A percentile compares a stretch with the other conserved stretches of the same genome.
These are phyloP conservation scores for Thielaviopsis populi DNA, from an alignment of 2,329 filamentous ascomycete species.

Conservation along the genomic window DNA sequence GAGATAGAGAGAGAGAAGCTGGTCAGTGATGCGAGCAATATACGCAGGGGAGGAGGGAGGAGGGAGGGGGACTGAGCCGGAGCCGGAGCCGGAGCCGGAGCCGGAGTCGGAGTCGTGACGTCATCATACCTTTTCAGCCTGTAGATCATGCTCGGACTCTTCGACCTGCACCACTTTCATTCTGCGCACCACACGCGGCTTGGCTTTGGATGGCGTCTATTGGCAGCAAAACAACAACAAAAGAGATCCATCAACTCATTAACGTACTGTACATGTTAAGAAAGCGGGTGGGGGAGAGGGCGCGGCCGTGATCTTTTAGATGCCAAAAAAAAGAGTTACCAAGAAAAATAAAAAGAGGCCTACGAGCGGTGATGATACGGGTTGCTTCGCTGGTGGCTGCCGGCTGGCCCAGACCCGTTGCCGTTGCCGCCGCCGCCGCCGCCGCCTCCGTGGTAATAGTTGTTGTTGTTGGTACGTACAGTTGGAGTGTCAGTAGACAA, in stretches of 20 bases:
- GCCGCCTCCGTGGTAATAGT: neutral
- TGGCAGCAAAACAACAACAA: neutral
- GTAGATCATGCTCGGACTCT: constrained; percentile 7
- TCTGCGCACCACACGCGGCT: constrained; percentile 12
- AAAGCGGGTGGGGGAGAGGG: too few species aligned
- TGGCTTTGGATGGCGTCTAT: constrained; percentile 11
- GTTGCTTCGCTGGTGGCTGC: neutral
- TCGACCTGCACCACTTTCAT: constrained; percentile 14
- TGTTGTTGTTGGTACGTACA: constrained; percentile 15
- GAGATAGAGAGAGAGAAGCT: constrained; percentile 14
- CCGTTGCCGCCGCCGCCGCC: neutral
- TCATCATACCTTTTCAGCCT: constrained; percentile 12
- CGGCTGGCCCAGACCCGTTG: neutral
- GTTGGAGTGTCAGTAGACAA: neutral
- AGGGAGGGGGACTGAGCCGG: too few species aligned
- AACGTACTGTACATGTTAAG: constrained; percentile 8
- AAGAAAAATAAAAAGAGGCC: neutral
- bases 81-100: too few species aligned
- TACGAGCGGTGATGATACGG: neutral
- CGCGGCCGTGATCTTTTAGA: neutral
- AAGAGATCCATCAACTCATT: constrained; percentile 8
- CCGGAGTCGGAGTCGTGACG: neutral
- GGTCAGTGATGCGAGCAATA: neutral
- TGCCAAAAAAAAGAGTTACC: neutral
- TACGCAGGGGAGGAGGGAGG: too few species aligned